phyloP scores from a whole-genome alignment of 306 rosid genomes.

The Prinsepia uniflora region DNA sequence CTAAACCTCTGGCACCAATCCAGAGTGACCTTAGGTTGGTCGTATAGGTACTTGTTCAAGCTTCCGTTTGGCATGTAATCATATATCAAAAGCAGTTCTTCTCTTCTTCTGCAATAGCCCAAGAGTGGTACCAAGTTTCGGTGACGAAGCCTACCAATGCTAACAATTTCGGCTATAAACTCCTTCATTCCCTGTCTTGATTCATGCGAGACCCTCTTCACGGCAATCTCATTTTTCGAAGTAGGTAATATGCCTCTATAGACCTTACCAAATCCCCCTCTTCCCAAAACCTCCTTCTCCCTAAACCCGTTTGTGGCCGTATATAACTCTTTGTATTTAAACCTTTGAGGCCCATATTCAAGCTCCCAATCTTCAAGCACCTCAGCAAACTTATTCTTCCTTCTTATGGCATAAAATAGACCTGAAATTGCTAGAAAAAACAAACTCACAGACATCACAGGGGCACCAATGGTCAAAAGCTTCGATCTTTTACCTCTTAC shows the following conservation, averaged over 20 bases:
- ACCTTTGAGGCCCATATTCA: conserved; percentile 60
- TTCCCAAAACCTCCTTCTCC: conserved; percentile 49
- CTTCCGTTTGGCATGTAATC: conserved; percentile 79
- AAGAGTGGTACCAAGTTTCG: conserved; percentile 56
- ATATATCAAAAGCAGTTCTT: conserved; percentile 57
- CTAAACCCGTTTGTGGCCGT: conserved; percentile 58
- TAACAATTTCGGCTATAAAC: conserved; percentile 61
- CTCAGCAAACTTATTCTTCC: conserved; percentile 38
- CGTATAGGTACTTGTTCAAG: conserved; percentile 47
- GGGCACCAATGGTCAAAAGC: conserved; percentile 11
- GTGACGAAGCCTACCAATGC: conserved; percentile 65
- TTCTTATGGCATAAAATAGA: conserved; percentile 16
- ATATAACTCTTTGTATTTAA: conserved; percentile 49
- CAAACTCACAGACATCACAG: background rate
- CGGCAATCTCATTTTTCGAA: conserved; percentile 54
- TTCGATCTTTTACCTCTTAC: background rate
- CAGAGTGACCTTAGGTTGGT: conserved; percentile 30
- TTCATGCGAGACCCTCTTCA: conserved; percentile 60
- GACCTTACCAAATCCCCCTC: conserved; percentile 75
- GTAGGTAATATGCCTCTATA: conserved; percentile 52
- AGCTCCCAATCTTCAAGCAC: conserved; percentile 65
- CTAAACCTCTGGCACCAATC: conserved; percentile 58
- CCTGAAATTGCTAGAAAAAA: background rate
- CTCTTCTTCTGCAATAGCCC: conserved; percentile 57
- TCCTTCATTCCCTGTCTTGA: conserved; percentile 75